Conservation (phyloP, 306 rosid genomes). For the Medicago truncatula region MtrunA17r5.0-ANR NC_053047.1:13633501-13634000, state of each 20-base stretch:
- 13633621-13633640: conserved; percentile 50
- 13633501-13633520: conserved; percentile 49
- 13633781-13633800: not conserved
- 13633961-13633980: too few species aligned
- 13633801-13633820: not conserved
- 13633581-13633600: conserved; percentile 12
- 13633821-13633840: not conserved
- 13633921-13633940: too few species aligned
- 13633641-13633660: conserved; percentile 65
- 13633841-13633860: too few species aligned
- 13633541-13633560: conserved; percentile 65
- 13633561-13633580: conserved; percentile 73
- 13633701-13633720: conserved; percentile 43
- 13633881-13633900: too few species aligned
- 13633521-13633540: conserved; percentile 43
- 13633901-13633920: too few species aligned
- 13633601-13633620: conserved; percentile 9
- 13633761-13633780: conserved; percentile 79
- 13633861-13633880: too few species aligned
- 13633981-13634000: too few species aligned
- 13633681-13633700: conserved; percentile 55
- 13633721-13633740: conserved; percentile 55
- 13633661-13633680: conserved; percentile 70
- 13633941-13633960: too few species aligned
- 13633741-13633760: conserved; percentile 77